A percentile compares a stretch with the other conserved stretches of the same genome.
phyloP scores from a whole-genome alignment of 2,329 filamentous ascomycete species.

The Fusarium solani-melongenae region DNA sequence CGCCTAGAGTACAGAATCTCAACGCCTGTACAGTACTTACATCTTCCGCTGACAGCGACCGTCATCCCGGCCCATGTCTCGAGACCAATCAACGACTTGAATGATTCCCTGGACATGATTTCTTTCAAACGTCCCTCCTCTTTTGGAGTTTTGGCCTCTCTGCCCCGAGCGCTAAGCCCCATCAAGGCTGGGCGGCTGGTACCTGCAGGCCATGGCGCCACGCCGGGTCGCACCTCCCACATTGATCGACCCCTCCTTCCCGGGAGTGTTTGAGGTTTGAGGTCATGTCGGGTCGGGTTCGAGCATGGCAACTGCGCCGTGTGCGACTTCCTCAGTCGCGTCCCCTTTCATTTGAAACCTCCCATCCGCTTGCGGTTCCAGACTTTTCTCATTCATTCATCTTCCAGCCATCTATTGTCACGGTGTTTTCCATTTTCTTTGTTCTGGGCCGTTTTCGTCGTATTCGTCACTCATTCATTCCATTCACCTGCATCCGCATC shows the following conservation, averaged over 20 bases:
- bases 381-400: slow-evolving; percentile 29
- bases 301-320: slow-evolving; percentile 8
- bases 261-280: slow-evolving; percentile 23
- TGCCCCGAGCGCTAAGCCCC: slow-evolving; percentile 19
- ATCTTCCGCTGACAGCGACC: slow-evolving; percentile 6
- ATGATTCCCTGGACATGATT: slow-evolving; percentile 15
- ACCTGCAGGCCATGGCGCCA: slow-evolving; percentile 38
- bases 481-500: slow-evolving; percentile 7
- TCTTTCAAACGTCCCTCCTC: slow-evolving; percentile 14
- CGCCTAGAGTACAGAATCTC: not conserved
- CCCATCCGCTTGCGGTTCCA: slow-evolving; percentile 26
- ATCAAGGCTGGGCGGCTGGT: slow-evolving; percentile 33
- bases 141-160: slow-evolving; percentile 1
- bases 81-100: slow-evolving; percentile 18
- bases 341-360: slow-evolving; percentile 39
- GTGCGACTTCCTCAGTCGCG: slow-evolving; percentile 22
- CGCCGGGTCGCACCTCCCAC: slow-evolving; percentile 25
- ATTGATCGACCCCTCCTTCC: slow-evolving; percentile 27
- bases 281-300: slow-evolving; percentile 1
- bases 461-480: slow-evolving; percentile 39
- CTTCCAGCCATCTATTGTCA: slow-evolving; percentile 32
- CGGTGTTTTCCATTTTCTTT: slow-evolving; percentile 20
- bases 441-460: slow-evolving; percentile 24
- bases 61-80: not conserved
- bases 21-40: slow-evolving; percentile 3